phyloP scores from a whole-genome alignment of 352 stramenopile species.

The Plasmopara muralis region DNA sequence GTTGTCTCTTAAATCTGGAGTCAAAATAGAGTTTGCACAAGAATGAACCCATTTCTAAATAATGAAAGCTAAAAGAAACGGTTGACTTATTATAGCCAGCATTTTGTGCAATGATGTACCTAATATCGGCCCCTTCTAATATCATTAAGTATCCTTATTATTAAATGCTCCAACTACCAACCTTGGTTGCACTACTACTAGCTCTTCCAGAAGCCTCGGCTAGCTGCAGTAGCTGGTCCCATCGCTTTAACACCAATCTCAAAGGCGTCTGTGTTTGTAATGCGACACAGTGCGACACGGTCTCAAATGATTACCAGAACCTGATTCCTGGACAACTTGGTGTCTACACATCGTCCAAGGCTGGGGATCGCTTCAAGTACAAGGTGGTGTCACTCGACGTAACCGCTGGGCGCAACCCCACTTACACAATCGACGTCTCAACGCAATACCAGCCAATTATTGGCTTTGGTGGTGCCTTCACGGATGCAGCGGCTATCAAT shows the following conservation, averaged over 20 bases:
- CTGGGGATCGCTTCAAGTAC: constrained; percentile 42
- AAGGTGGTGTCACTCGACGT: constrained; percentile 25
- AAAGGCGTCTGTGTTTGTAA: constrained; percentile 53
- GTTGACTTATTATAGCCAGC: no score
- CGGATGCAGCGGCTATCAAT: constrained; percentile 82
- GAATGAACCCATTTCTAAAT: no score
- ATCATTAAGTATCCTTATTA: no score
- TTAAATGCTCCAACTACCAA: background rate
- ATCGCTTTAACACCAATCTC: constrained; percentile 36
- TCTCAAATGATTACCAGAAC: constrained; percentile 40
- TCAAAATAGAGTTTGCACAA: no score
- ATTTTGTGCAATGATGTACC: no score
- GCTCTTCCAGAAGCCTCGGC: constrained; percentile 10
- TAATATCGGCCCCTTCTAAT: no score
- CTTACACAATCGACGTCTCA: constrained; percentile 41
- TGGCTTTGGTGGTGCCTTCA: constrained; percentile 90
- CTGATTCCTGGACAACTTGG: constrained; percentile 34
- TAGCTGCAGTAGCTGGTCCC: constrained; percentile 40
- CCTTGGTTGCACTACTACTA: constrained; percentile 8
- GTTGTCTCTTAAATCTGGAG: no score
- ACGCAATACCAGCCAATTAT: constrained; percentile 70
- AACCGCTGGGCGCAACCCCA: constrained; percentile 19
- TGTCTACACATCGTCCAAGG: constrained; percentile 42
- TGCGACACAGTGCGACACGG: constrained; percentile 39
- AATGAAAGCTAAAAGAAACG: no score